These are phyloP conservation scores for Sarocladium oryzae DNA, from an alignment of 2,329 filamentous ascomycete species.

Conservation along the genomic window DNA sequence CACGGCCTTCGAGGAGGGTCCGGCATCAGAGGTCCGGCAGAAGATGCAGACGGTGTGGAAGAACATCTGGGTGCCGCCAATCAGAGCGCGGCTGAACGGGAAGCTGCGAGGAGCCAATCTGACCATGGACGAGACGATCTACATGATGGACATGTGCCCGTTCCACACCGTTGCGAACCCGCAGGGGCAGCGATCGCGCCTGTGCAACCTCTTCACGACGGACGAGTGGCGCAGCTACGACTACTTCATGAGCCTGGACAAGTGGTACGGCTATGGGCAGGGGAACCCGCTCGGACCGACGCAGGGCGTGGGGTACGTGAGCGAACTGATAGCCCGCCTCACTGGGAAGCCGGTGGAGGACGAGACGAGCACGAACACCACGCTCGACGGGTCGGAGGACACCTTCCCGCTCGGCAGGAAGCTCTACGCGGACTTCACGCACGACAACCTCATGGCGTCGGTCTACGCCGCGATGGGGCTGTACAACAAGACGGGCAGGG, in stretches of 20 bases:
- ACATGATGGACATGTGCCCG: constrained; percentile 83
- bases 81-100: constrained; percentile 62
- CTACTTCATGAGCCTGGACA: constrained; percentile 72
- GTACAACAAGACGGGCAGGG: constrained; percentile 59
- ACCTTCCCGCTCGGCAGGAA: constrained; percentile 67
- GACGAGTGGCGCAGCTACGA: constrained; percentile 74
- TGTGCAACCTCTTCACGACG: constrained; percentile 69
- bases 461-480: constrained; percentile 73
- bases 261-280: constrained; percentile 75
- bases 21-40: constrained; percentile 39
- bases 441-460: constrained; percentile 80
- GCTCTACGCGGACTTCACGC: constrained; percentile 84
- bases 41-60: constrained; percentile 52
- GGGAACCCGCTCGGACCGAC: constrained; percentile 76
- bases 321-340: constrained; percentile 79
- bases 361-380: constrained; percentile 69
- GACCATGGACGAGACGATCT: constrained; percentile 54
- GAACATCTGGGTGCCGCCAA: constrained; percentile 57
- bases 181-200: constrained; percentile 50
- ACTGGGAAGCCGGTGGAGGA: constrained; percentile 64
- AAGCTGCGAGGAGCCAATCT: constrained; percentile 64
- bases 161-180: constrained; percentile 69
- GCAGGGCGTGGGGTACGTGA: constrained; percentile 81
- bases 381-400: constrained; percentile 57
- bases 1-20: constrained; percentile 58